A percentile compares a stretch with the other conserved stretches of the same genome.
These are phyloP conservation scores for Arachis hypogaea DNA, from an alignment of 306 rosid genomes.

Conservation along the genomic window DNA sequence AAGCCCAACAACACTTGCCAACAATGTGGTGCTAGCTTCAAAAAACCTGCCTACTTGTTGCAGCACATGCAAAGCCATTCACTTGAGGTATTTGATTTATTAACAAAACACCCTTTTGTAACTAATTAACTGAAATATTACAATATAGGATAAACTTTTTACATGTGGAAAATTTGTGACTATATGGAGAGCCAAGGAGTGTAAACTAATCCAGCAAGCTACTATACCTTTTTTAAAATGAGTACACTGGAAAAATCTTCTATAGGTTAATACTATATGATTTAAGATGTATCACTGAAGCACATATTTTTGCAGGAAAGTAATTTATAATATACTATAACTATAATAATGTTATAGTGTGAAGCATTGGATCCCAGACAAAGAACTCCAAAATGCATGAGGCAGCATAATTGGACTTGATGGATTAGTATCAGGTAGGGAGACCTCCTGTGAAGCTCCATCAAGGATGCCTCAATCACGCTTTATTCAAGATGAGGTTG, in stretches of 20 bases:
- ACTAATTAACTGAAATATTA: not conserved
- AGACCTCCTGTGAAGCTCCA: conserved; percentile 99
- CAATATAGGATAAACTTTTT: not conserved
- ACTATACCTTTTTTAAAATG: not conserved
- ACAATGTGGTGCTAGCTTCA: conserved; percentile 64
- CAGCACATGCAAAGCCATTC: conserved; percentile 79
- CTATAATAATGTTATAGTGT: conserved; percentile 51
- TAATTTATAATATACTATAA: conserved; percentile 44
- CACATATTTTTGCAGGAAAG: conserved; percentile 62
- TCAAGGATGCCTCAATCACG: conserved; percentile 89
- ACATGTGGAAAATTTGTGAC: not conserved
- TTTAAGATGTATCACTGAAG: conserved; percentile 39
- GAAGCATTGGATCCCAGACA: conserved; percentile 97
- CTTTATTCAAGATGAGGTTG: conserved; percentile 57
- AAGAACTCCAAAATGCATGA: conserved; percentile 95
- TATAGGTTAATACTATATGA: not conserved
- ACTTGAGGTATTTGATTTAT: conserved; percentile 53
- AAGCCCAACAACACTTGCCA: conserved; percentile 51
- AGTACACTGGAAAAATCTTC: not conserved
- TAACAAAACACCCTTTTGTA: not conserved
- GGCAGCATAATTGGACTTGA: conserved; percentile 66
- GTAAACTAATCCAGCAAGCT: not conserved
- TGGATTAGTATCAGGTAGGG: conserved; percentile 97
- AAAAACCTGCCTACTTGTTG: conserved; percentile 58
- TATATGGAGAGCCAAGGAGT: not conserved